These are phyloP conservation scores for Isochrysis galbana DNA, from an alignment of 78 protist genomes.

Conservation along the genomic window DNA sequence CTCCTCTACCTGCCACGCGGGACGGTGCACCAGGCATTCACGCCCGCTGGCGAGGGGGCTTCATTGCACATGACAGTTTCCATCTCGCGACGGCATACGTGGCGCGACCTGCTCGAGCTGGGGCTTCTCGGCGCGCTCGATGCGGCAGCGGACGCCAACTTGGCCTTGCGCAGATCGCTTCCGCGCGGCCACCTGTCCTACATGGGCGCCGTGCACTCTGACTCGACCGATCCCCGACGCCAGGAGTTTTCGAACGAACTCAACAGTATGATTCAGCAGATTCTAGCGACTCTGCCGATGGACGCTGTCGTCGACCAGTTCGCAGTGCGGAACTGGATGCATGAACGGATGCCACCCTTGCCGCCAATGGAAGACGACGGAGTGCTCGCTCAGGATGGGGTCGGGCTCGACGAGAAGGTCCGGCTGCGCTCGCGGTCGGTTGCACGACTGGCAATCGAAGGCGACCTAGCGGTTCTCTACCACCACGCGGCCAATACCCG, in stretches of 20 bases:
- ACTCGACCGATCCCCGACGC: background rate
- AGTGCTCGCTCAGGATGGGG: background rate
- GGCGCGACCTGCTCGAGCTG: slow-evolving; percentile 62
- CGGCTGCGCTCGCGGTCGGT: background rate
- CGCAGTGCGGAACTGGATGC: background rate
- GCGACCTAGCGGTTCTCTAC: slow-evolving; percentile 47
- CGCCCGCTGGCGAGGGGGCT: background rate
- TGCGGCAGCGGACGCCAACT: background rate
- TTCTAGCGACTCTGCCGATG: background rate
- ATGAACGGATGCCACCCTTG: background rate
- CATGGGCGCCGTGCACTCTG: slow-evolving; percentile 51
- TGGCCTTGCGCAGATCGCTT: slow-evolving; percentile 50
- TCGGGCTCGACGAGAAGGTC: background rate
- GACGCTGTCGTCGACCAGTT: background rate
- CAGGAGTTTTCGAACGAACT: background rate
- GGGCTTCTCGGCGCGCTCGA: slow-evolving; percentile 40
- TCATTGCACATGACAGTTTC: slow-evolving; percentile 83
- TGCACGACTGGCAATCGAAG: slow-evolving; percentile 24
- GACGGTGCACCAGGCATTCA: slow-evolving; percentile 75
- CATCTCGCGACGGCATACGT: slow-evolving; percentile 54
- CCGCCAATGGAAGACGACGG: background rate
- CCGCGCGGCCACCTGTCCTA: slow-evolving; percentile 48
- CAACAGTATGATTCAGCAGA: background rate
- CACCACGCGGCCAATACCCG: slow-evolving; percentile 52
- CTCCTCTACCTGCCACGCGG: slow-evolving; percentile 90